A percentile compares a stretch with the other conserved stretches of the same genome.
Evolutionary conservation across 2,329 filamentous ascomycete species (phyloP).

Genomic region (Neofusicoccum sp.): DNA sequence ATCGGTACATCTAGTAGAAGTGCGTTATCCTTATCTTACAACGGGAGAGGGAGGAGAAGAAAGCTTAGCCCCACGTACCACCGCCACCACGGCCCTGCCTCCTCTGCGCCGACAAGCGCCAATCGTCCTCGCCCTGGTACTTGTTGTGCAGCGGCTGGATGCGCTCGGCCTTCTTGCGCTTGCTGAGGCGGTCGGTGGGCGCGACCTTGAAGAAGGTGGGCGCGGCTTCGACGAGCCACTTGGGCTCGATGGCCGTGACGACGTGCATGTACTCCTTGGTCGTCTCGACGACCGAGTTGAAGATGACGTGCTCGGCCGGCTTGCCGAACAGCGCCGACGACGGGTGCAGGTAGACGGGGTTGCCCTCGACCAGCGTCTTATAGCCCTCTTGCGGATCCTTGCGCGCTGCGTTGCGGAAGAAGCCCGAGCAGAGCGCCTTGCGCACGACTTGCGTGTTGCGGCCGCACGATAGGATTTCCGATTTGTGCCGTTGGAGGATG

Average conservation of each 20-base stretch:
- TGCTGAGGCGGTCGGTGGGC: slow-evolving; percentile 78
- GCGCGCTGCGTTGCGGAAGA: slow-evolving; percentile 91
- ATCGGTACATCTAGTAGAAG: no score
- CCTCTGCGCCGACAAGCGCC: slow-evolving; percentile 85
- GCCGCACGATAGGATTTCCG: slow-evolving; percentile 79
- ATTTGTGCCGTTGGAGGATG: slow-evolving; percentile 90
- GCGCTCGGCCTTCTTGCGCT: slow-evolving; percentile 88
- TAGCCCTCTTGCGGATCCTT: slow-evolving; percentile 97
- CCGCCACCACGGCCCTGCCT: slow-evolving; percentile 82
- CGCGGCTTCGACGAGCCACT: slow-evolving; percentile 91
- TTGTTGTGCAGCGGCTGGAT: slow-evolving; percentile 95
- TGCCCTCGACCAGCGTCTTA: slow-evolving; percentile 94
- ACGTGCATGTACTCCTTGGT: slow-evolving; percentile 98
- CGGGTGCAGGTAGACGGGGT: slow-evolving; percentile 92
- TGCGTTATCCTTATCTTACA: neutral
- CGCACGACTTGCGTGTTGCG: slow-evolving; percentile 83
- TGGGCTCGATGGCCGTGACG: slow-evolving; percentile 90
- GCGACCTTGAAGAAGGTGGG: slow-evolving; percentile 99
- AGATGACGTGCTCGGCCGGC: slow-evolving; percentile 93
- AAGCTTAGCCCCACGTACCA: slow-evolving; percentile 81
- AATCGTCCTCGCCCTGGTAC: slow-evolving; percentile 89
- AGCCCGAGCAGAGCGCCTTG: slow-evolving; percentile 85
- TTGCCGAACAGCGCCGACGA: slow-evolving; percentile 91
- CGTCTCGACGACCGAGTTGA: slow-evolving; percentile 85
- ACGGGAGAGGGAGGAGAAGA: neutral